Conservation (phyloP, 208 protist genomes). For the Lotmaria passim region DNA sequence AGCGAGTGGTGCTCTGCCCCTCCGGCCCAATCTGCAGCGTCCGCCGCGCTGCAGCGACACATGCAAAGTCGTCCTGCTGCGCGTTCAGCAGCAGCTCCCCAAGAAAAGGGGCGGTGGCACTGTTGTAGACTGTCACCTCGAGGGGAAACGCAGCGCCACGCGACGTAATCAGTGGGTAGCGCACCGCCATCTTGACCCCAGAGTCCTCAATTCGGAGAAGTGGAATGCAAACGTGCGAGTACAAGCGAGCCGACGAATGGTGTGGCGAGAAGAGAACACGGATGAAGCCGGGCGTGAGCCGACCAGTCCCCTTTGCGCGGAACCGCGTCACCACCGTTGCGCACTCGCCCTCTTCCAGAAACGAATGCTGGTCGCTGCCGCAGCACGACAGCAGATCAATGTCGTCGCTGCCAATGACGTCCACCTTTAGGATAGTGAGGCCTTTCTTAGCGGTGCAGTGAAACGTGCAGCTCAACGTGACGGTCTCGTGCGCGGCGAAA, state of each 20-base stretch:
- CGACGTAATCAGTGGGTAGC: slow-evolving; percentile 42
- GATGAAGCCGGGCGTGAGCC: slow-evolving; percentile 54
- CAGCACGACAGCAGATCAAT: slow-evolving; percentile 42
- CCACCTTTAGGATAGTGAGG: slow-evolving; percentile 45
- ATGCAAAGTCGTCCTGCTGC: slow-evolving; percentile 37
- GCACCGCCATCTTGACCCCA: slow-evolving; percentile 35
- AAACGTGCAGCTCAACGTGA: slow-evolving; percentile 57
- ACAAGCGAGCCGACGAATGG: slow-evolving; percentile 30
- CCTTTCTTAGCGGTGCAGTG: slow-evolving; percentile 49
- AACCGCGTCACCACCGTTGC: slow-evolving; percentile 55
- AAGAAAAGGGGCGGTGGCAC: slow-evolving; percentile 30
- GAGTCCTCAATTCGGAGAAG: slow-evolving; percentile 43
- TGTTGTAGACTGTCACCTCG: slow-evolving; percentile 47
- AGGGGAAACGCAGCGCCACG: slow-evolving; percentile 40
- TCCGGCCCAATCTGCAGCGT: slow-evolving; percentile 39
- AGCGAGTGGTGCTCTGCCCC: slow-evolving; percentile 15
- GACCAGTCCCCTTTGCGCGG: slow-evolving; percentile 28
- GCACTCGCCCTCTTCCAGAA: slow-evolving; percentile 62
- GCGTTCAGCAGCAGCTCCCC: slow-evolving; percentile 49
- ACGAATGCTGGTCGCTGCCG: slow-evolving; percentile 36
- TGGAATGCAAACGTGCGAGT: slow-evolving; percentile 64
- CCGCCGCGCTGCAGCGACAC: slow-evolving; percentile 38
- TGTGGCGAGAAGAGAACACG: slow-evolving; percentile 50
- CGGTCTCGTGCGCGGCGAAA: slow-evolving; percentile 32
- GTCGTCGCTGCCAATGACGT: slow-evolving; percentile 46